Conservation (phyloP, 352 stramenopile species). For the Globisporangium sylvaticum region DNA sequence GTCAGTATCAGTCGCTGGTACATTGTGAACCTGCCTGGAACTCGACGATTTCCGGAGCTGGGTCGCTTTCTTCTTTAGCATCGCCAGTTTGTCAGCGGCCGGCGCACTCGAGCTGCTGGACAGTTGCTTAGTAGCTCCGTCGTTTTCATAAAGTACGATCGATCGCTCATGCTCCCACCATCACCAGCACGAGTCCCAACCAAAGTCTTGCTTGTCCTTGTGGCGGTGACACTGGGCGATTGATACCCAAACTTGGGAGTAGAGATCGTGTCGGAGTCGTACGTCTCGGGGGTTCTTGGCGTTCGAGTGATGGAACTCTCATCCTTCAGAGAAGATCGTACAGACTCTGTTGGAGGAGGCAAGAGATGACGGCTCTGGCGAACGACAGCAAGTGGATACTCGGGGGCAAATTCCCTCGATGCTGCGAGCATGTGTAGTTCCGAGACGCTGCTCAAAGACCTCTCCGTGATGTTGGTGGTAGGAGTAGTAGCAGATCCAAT, state of each 20-base stretch:
- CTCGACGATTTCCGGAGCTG: conserved; percentile 44
- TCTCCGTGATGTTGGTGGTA: conserved; percentile 15
- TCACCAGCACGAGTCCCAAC: neutral
- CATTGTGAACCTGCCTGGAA: conserved; percentile 26
- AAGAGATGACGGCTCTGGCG: conserved; percentile 6
- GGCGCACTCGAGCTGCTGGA: neutral
- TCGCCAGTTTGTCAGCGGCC: conserved; percentile 38
- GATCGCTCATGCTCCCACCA: conserved; percentile 35
- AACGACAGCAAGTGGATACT: neutral
- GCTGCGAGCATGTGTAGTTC: conserved; percentile 35
- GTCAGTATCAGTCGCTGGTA: neutral
- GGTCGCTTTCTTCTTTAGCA: conserved; percentile 58
- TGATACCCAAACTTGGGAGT: neutral
- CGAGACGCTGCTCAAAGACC: conserved; percentile 35
- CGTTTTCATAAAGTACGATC: conserved; percentile 26
- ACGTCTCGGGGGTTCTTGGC: neutral
- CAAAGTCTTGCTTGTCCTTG: neutral
- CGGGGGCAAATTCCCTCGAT: conserved; percentile 8
- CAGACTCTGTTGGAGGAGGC: neutral
- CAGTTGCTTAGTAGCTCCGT: neutral
- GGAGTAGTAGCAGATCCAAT: neutral
- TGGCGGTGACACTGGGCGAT: neutral
- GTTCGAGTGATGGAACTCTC: neutral
- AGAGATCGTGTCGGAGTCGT: neutral
- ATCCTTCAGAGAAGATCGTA: neutral